phyloP scores from a whole-genome alignment of 805 yeast species.

The Metschnikowia similis region DNA sequence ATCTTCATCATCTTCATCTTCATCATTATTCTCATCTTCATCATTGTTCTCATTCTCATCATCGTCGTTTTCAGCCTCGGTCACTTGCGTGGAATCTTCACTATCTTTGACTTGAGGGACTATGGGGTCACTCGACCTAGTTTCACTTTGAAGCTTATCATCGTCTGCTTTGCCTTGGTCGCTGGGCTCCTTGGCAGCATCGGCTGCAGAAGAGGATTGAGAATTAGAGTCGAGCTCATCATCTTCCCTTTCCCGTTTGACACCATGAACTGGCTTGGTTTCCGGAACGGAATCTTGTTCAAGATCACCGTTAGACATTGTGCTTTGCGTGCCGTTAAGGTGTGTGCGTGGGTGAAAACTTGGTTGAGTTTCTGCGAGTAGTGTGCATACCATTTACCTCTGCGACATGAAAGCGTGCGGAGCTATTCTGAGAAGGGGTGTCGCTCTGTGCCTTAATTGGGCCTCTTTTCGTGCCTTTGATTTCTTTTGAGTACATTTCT shows the following conservation, averaged over 20 bases:
- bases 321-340: neutral
- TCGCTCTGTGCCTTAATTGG: too few relatives aligned
- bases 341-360: constrained; percentile 5
- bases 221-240: neutral
- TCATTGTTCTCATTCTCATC: constrained; percentile 11
- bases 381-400: constrained; percentile 1
- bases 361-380: constrained; percentile 9
- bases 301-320: constrained; percentile 8
- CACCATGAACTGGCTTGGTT: constrained; percentile 4
- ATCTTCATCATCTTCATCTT: constrained; percentile 44
- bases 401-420: neutral
- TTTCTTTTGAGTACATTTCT: too few relatives aligned
- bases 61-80: neutral
- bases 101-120: neutral
- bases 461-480: too few relatives aligned
- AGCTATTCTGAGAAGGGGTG: neutral
- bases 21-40: constrained; percentile 39
- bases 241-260: constrained; percentile 11
- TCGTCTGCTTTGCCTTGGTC: constrained; percentile 14
- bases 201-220: neutral
- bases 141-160: neutral
- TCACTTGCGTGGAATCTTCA: neutral
- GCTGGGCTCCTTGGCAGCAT: constrained; percentile 13
- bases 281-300: neutral
- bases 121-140: neutral